Conservation (phyloP, 179 eudicot genomes). For the Beta macrorhiza region DNA sequence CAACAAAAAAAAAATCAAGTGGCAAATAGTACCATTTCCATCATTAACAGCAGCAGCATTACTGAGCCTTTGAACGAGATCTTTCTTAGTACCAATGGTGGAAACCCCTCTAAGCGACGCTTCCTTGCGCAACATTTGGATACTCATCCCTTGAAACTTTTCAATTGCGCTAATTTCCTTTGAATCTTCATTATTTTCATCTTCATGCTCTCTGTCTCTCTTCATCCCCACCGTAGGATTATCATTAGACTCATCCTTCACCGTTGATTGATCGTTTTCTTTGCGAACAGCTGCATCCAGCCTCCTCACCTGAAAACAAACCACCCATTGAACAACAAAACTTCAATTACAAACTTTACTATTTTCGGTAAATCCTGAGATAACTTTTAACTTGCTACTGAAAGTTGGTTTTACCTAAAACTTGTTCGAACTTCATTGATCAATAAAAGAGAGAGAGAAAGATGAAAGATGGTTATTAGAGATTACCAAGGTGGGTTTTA, state of each 20-base stretch:
- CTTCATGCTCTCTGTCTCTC: conserved; percentile 43
- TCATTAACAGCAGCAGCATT: conserved; percentile 7
- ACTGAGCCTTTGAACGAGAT: conserved; percentile 31
- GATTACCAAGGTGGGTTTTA: conserved; percentile 60
- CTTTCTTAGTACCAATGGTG: conserved; percentile 31
- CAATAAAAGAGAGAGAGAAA: conserved; percentile 5
- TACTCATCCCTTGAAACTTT: conserved; percentile 30
- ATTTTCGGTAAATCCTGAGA: too few species aligned
- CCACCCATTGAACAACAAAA: too few species aligned
- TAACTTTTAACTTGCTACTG: too few species aligned
- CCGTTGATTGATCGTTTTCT: conserved; percentile 29
- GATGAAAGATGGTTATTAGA: not conserved
- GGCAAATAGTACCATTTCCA: conserved; percentile 17
- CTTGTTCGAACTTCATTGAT: not conserved
- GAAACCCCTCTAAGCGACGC: conserved; percentile 32
- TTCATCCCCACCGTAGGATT: conserved; percentile 31
- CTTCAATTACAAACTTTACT: too few species aligned
- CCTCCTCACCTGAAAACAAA: conserved; percentile 46
- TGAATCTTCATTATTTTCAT: conserved; percentile 30
- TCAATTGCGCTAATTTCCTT: conserved; percentile 27
- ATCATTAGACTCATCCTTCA: not conserved
- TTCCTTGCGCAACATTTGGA: conserved; percentile 28
- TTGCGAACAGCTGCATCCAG: conserved; percentile 50
- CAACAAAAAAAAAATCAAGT: not conserved
- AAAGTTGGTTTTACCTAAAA: too few species aligned